Conservation (phyloP, 2,329 filamentous ascomycete genomes). For the Aureobasidium lini region DNA sequence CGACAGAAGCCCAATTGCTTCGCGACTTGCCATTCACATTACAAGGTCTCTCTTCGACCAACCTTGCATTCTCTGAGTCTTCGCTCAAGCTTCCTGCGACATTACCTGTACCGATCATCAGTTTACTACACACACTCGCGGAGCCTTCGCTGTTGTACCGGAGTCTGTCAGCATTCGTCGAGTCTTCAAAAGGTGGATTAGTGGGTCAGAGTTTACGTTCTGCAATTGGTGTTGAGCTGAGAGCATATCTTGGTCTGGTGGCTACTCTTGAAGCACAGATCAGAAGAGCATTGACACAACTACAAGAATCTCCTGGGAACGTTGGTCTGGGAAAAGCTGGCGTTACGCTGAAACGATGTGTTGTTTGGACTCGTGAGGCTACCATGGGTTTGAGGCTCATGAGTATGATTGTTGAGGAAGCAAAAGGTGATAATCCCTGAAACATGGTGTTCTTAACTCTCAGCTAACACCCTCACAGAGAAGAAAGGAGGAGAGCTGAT, state of each 20-base stretch:
- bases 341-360: slow-evolving; percentile 88
- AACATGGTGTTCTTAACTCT: slow-evolving; percentile 3
- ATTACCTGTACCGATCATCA: slow-evolving; percentile 76
- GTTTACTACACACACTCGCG: slow-evolving; percentile 78
- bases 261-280: slow-evolving; percentile 92
- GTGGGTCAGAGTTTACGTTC: slow-evolving; percentile 86
- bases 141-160: slow-evolving; percentile 92
- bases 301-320: slow-evolving; percentile 56
- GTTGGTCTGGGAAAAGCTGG: slow-evolving; percentile 74
- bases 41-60: slow-evolving; percentile 82
- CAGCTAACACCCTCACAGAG: slow-evolving; percentile 25
- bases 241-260: slow-evolving; percentile 82
- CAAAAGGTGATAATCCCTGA: slow-evolving; percentile 50
- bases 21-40: slow-evolving; percentile 83
- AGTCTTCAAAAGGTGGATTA: slow-evolving; percentile 73
- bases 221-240: slow-evolving; percentile 74
- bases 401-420: slow-evolving; percentile 89
- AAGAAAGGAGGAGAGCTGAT: slow-evolving; percentile 88
- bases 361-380: slow-evolving; percentile 95
- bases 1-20: slow-evolving; percentile 39
- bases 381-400: slow-evolving; percentile 92
- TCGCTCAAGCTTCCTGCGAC: slow-evolving; percentile 69
- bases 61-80: slow-evolving; percentile 65
- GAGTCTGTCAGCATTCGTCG: slow-evolving; percentile 70
- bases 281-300: slow-evolving; percentile 64